These are phyloP conservation scores for Fusarium chaquense DNA, from an alignment of 2,329 filamentous ascomycete species.

Conservation along the genomic window DNA sequence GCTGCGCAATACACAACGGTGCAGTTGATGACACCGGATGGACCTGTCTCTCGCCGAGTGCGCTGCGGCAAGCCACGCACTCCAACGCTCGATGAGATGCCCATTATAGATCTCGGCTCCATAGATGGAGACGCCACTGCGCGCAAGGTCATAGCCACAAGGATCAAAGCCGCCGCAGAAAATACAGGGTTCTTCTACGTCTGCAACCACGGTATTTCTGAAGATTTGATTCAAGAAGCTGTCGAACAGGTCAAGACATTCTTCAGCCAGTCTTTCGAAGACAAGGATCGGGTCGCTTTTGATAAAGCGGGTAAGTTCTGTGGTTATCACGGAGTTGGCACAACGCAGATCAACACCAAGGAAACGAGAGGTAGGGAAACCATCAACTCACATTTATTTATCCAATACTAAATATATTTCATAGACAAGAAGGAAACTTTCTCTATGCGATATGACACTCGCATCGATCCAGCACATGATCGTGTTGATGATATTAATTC, in stretches of 20 bases:
- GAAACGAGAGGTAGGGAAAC: slow-evolving; percentile 3
- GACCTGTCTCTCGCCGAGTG: slow-evolving; percentile 14
- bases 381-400: rapidly evolving
- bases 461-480: neutral
- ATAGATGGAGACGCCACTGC: neutral
- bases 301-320: slow-evolving; percentile 19
- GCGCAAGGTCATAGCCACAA: neutral
- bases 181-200: slow-evolving; percentile 11
- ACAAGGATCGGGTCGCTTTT: slow-evolving; percentile 9
- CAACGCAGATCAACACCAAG: slow-evolving; percentile 15
- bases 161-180: neutral
- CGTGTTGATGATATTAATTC: slow-evolving; percentile 3
- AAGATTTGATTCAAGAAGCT: neutral
- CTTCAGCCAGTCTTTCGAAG: neutral
- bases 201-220: neutral
- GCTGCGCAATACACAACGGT: slow-evolving; percentile 4
- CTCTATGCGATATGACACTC: slow-evolving; percentile 22
- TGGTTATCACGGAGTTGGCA: slow-evolving; percentile 12
- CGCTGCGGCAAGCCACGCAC: slow-evolving; percentile 15
- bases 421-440: slow-evolving; percentile 18
- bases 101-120: slow-evolving; percentile 7
- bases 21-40: slow-evolving; percentile 11
- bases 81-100: slow-evolving; percentile 10
- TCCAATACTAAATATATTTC: neutral
- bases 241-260: neutral